Evolutionary conservation across 257 asterid genomes (phyloP).

Genomic region (Solanum neorickii): DNA sequence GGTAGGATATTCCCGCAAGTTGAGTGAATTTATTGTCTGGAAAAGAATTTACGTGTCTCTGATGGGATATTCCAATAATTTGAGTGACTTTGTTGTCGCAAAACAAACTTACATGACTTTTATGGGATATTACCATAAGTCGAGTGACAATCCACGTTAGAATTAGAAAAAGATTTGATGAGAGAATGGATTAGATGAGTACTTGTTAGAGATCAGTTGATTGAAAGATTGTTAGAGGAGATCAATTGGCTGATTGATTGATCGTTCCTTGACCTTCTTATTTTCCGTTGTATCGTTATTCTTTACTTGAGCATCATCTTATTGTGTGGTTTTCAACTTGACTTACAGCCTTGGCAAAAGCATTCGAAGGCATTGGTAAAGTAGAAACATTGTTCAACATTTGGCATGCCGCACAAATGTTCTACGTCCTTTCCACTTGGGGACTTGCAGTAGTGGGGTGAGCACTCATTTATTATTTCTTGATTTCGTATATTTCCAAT

Average conservation of each 20-base stretch:
- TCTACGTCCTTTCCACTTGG: conserved; percentile 81
- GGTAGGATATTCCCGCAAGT: background rate
- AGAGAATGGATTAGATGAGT: background rate
- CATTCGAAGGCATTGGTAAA: conserved; percentile 58
- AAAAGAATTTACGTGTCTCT: background rate
- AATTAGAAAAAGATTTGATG: background rate
- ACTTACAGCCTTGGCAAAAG: conserved; percentile 59
- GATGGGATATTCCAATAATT: background rate
- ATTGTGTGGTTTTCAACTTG: background rate
- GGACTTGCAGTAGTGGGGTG: conserved; percentile 89
- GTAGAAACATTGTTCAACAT: conserved; percentile 63
- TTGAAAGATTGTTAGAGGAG: background rate
- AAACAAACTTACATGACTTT: background rate
- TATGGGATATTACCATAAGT: background rate
- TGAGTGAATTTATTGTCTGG: background rate
- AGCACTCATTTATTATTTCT: background rate
- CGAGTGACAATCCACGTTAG: background rate
- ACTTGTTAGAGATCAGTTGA: background rate
- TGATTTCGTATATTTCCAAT: background rate
- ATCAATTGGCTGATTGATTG: background rate
- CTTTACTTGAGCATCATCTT: background rate
- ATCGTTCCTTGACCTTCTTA: background rate
- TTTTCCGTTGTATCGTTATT: background rate
- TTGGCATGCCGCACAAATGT: conserved; percentile 80
- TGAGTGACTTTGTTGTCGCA: background rate